These are phyloP conservation scores for Cydonia oblonga DNA, from an alignment of 331 rosid genomes.

Conservation along the genomic window DNA sequence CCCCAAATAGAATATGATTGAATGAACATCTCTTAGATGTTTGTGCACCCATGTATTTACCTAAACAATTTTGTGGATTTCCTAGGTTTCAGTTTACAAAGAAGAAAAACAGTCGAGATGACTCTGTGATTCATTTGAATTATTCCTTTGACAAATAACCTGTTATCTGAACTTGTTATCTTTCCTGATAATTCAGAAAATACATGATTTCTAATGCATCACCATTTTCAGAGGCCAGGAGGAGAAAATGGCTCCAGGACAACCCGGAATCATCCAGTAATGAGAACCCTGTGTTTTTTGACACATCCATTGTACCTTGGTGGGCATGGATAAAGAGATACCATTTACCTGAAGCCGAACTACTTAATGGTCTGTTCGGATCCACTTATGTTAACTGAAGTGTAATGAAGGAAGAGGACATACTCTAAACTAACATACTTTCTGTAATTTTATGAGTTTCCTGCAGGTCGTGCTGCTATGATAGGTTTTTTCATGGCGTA, in stretches of 20 bases:
- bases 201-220: slow-evolving; percentile 16
- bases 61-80: neutral
- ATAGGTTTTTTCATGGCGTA: slow-evolving; percentile 92
- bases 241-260: slow-evolving; percentile 87
- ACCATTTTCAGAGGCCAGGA: slow-evolving; percentile 71
- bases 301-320: slow-evolving; percentile 92
- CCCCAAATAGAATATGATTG: too few species aligned
- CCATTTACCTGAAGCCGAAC: slow-evolving; percentile 98
- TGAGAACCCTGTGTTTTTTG: slow-evolving; percentile 66
- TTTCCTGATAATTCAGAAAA: slow-evolving; percentile 1
- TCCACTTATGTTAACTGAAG: neutral
- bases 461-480: slow-evolving; percentile 95
- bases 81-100: neutral
- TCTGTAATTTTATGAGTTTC: neutral
- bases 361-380: slow-evolving; percentile 71
- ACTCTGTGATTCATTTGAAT: neutral
- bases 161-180: neutral
- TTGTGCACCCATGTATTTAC: neutral
- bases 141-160: neutral
- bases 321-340: slow-evolving; percentile 98
- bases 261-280: slow-evolving; percentile 84
- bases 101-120: slow-evolving; percentile 9
- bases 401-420: neutral
- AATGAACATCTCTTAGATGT: neutral
- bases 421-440: neutral